These are phyloP conservation scores for Trypanosoma grayi DNA, from an alignment of 208 protist species.

Conservation along the genomic window DNA sequence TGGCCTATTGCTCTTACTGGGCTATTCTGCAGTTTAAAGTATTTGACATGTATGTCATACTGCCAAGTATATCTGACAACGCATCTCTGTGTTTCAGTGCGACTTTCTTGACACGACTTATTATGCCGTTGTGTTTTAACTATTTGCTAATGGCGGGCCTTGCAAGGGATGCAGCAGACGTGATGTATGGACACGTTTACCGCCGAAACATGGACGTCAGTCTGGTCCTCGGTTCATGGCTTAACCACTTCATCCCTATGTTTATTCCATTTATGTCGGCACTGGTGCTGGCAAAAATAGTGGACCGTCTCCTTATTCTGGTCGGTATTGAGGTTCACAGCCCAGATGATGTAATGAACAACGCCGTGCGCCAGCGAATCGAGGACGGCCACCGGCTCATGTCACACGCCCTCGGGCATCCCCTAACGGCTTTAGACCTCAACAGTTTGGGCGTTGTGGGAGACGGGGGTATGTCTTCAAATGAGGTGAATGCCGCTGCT, in stretches of 20 bases:
- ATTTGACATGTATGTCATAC: constrained; percentile 88
- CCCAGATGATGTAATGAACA: constrained; percentile 65
- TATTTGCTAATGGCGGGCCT: constrained; percentile 83
- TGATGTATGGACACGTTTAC: constrained; percentile 88
- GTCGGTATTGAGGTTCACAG: constrained; percentile 81
- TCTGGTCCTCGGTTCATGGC: constrained; percentile 62
- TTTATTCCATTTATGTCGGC: constrained; percentile 83
- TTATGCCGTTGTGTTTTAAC: constrained; percentile 92
- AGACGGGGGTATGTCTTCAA: too few species aligned
- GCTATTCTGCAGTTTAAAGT: constrained; percentile 89
- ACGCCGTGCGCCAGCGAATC: constrained; percentile 77
- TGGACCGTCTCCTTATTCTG: constrained; percentile 53
- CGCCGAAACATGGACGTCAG: constrained; percentile 87
- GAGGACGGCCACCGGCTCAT: constrained; percentile 73
- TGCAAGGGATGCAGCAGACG: constrained; percentile 49
- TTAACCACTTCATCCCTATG: constrained; percentile 86
- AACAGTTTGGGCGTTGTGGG: background rate
- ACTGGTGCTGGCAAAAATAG: constrained; percentile 70
- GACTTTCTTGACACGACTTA: constrained; percentile 82
- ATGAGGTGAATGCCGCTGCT: background rate
- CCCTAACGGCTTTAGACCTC: constrained; percentile 49
- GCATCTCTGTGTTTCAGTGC: constrained; percentile 89
- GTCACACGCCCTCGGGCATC: constrained; percentile 60
- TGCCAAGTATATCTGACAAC: constrained; percentile 84
- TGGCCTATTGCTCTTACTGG: constrained; percentile 90